Evolutionary conservation across 1,139 yeast species (phyloP).

Genomic region (Eremothecium cymbalariae): DNA sequence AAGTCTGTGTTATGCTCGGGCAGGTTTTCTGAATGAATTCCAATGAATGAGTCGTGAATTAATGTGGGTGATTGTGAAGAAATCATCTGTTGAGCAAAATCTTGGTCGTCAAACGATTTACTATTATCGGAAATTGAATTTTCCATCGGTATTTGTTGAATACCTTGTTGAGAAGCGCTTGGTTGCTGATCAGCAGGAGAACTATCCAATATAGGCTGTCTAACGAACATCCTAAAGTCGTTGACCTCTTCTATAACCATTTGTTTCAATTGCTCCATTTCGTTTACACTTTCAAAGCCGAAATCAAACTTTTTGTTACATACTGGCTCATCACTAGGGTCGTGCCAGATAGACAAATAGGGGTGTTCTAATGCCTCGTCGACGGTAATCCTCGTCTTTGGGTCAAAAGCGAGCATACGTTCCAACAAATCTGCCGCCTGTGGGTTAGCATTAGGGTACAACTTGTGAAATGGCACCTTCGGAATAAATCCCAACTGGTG

Average conservation of each 20-base stretch:
- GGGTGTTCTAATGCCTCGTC: conserved; percentile 87
- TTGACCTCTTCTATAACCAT: conserved; percentile 79
- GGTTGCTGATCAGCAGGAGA: conserved; percentile 13
- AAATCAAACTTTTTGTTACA: conserved; percentile 82
- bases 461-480: conserved; percentile 60
- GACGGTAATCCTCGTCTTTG: conserved; percentile 76
- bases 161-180: conserved; percentile 10
- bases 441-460: conserved; percentile 83
- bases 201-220: conserved; percentile 60
- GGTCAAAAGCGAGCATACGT: conserved; percentile 80
- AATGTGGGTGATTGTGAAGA: conserved; percentile 22
- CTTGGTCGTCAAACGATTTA: conserved; percentile 13
- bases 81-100: conserved; percentile 19
- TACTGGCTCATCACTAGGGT: conserved; percentile 87
- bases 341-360: conserved; percentile 89
- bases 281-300: conserved; percentile 80
- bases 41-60: conserved; percentile 26
- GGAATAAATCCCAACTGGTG: conserved; percentile 78
- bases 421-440: conserved; percentile 77
- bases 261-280: conserved; percentile 63
- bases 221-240: conserved; percentile 69
- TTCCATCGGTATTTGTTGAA: not conserved
- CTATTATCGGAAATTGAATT: conserved; percentile 2
- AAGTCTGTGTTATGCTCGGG: conserved; percentile 36
- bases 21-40: conserved; percentile 35